Evolutionary conservation across 768 basidiomycete genomes (phyloP), one percentile per base, ranked within the genome.

Genomic region (Tylopilus vinaceipallidus): DNA sequence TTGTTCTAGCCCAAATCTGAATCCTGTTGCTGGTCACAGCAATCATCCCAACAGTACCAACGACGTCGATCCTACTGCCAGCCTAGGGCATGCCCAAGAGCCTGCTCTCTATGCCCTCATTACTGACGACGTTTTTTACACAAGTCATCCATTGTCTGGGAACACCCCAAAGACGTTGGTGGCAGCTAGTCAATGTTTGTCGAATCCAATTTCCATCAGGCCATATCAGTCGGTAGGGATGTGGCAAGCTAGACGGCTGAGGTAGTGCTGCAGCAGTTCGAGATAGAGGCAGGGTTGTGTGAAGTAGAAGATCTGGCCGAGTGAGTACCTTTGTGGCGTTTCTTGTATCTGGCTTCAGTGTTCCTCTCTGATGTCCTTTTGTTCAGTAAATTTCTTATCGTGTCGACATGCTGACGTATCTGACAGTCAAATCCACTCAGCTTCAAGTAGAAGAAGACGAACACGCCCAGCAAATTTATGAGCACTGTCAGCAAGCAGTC

Each of bases 121-220:
- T 12, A 94, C 94, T 0, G 94, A 97, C 65, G 77, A 88, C 34
- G 81, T 84, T 16, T 93, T 65, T 69, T 84, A 3, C 66, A 80
- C 49, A 92, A 95, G 63, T 73, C 83, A 0, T 81, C 81, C 16
- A 81, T 95, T 20, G 86, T 94, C 3, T 97, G 94, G 94, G 94
- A 97, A 68, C 81, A 85, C 19, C 71, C 95, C 24, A 90, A 89
- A 58, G 94, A 95, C 60, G 78, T 94, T 24, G 92, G 95, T 52
- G 91, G 91, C 2, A 77, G 81, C 2, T 29, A 12, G 27, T 83
- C 87, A 24, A 78, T 79, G 6, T 95, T 93, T 60, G 88, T 88
- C 19, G 91, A 94, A 62, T 78, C 82, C 1, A 70, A 81, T 39
- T 87, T 95, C 50, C 65, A 76, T 29, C 72, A 65, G 11, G 72